Base-by-base conservation (phyloP, 1,139 yeast species). In the Hansenula anomala region DNA sequence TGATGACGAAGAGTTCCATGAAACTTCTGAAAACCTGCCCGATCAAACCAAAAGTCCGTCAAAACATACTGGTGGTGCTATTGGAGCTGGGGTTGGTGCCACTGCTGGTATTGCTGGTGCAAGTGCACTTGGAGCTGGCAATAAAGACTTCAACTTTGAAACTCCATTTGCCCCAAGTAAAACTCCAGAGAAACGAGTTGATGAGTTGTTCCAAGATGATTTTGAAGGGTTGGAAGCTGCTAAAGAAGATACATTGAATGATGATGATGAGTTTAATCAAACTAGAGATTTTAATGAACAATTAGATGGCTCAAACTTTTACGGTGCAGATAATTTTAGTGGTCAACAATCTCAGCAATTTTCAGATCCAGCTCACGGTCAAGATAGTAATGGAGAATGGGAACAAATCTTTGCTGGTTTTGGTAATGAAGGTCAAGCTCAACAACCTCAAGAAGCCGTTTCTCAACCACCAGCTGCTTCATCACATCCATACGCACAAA, bases 401-500 rank as follows among this genome's bases (percentile, higher is more conserved):
- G 96, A 89, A 54, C 94, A 88, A 61, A 71, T 89, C 25, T 89
- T 89, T 67, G 94, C 95, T 3, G 96, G 95, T 0, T 84, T 88
- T 58, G 92, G 92, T 24, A 84, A 81, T 52, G 70, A 71, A 20
- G 22, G 22, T 20, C 46, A 23, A 25, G 20, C 7, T 28, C 42
- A 38, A 25, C 48, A 32, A 39, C 49, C 45, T 29, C 47, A 40
- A 18, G 41, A 39, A 6, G 20, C 45, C 28, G 46, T 39, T 17
- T 40, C 41, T 7, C 22, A 20, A 6, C 22, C 6, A 20, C 9
- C 22, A 20, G 8, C 6, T 20, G 8, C 6, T 20, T 20, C 22
- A 20, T 18, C 20, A 4, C 35, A 28, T 18, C 35, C 51, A 3
- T 51, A 49, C n/a, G 18, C 43, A 39, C 25, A 40, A 38, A 13